phyloP scores from a whole-genome alignment of 1,139 yeast genomes.

The Suhomyces wounanorum region DNA sequence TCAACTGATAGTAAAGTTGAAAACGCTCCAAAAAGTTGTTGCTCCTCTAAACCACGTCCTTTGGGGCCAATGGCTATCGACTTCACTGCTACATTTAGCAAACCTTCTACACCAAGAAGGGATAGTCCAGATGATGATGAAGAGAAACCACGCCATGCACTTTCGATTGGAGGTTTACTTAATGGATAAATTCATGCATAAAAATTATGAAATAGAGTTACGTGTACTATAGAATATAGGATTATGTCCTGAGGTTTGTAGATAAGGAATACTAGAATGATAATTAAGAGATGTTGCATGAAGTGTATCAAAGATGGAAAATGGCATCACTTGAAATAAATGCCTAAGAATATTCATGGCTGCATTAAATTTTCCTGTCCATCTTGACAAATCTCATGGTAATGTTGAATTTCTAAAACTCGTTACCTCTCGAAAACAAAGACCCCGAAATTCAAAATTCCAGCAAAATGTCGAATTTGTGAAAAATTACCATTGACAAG shows the following conservation, averaged over 20 bases:
- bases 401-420: no score
- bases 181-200: conserved; percentile 21
- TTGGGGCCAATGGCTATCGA: conserved; percentile 31
- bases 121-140: conserved; percentile 16
- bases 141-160: conserved; percentile 17
- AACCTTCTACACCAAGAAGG: conserved; percentile 4
- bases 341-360: no score
- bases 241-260: not conserved
- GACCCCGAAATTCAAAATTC: no score
- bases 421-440: no score
- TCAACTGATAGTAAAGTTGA: not conserved
- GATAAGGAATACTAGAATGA: no score
- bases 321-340: no score
- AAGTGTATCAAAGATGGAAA: no score
- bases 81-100: conserved; percentile 28
- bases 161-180: conserved; percentile 43
- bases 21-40: not conserved
- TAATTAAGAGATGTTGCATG: no score
- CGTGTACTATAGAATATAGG: conserved; percentile 2
- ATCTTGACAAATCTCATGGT: no score
- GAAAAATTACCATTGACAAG: no score
- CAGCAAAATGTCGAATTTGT: no score
- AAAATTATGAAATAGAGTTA: not conserved
- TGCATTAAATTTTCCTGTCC: no score
- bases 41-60: conserved; percentile 4